These are phyloP conservation scores for Cercospora brassicicola DNA, from an alignment of 2,329 filamentous ascomycete species.

Conservation along the genomic window DNA sequence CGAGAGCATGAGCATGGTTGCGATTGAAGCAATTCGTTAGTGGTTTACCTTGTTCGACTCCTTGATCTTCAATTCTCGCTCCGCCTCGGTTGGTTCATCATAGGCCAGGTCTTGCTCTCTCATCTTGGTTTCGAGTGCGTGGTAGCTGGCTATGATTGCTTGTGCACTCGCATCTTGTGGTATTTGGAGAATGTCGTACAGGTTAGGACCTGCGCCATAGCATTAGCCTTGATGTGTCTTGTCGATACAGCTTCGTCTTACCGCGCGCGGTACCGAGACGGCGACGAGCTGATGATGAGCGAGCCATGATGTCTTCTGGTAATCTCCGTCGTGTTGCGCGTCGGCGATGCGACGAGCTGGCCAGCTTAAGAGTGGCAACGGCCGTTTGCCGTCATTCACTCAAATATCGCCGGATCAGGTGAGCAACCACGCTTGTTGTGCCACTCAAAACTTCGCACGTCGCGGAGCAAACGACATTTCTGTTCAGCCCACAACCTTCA, in stretches of 20 bases:
- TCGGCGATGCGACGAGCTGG: neutral
- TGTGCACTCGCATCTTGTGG: slow-evolving; percentile 7
- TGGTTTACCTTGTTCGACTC: neutral
- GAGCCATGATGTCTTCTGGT: neutral
- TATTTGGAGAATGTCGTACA: slow-evolving; percentile 9
- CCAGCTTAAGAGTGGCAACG: neutral
- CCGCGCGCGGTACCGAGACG: neutral
- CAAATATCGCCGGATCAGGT: neutral
- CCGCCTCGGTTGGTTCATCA: slow-evolving; percentile 9
- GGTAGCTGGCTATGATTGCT: neutral
- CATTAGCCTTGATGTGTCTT: neutral
- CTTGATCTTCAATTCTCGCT: slow-evolving; percentile 1
- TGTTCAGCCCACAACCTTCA: slow-evolving; percentile 4
- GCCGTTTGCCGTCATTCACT: neutral
- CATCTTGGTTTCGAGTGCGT: neutral
- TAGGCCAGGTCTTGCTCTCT: neutral
- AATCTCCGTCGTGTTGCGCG: neutral
- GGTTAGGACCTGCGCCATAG: neutral
- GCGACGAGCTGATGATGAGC: neutral
- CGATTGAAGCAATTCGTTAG: neutral
- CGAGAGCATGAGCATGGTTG: neutral
- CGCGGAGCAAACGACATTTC: neutral
- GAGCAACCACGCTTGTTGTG: neutral
- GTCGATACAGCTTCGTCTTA: neutral
- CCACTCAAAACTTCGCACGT: neutral